phyloP scores from a whole-genome alignment of 805 yeast genomes.

The Metschnikowia colocasiae region DNA sequence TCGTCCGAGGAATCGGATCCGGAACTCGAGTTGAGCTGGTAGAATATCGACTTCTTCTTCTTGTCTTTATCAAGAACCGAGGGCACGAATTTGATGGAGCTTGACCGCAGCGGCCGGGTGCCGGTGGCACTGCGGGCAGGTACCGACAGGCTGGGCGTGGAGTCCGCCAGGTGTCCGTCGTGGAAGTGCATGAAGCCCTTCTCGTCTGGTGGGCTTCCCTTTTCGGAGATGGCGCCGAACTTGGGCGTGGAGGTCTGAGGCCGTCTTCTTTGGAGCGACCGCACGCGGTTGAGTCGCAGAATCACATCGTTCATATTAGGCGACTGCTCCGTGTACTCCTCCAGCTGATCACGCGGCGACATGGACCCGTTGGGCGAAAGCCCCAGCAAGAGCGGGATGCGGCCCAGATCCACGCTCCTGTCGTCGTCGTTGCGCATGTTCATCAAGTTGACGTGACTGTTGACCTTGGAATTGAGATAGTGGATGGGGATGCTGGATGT shows the following conservation, averaged over 20 bases:
- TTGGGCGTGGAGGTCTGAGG: constrained; percentile 17
- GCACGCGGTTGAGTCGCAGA: constrained; percentile 15
- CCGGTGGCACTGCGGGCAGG: neutral
- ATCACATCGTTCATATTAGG: constrained; percentile 19
- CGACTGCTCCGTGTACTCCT: constrained; percentile 9
- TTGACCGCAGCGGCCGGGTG: constrained; percentile 18
- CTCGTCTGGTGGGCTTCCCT: constrained; percentile 16
- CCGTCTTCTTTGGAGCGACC: constrained; percentile 19
- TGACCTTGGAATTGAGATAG: constrained; percentile 36
- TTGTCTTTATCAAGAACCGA: constrained; percentile 17
- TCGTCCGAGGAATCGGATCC: constrained; percentile 14
- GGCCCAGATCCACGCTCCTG: constrained; percentile 4
- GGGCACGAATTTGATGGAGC: constrained; percentile 32
- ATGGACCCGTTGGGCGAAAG: constrained; percentile 12
- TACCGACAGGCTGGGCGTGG: neutral
- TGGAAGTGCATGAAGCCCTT: constrained; percentile 21
- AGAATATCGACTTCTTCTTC: constrained; percentile 26
- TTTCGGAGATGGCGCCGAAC: constrained; percentile 17
- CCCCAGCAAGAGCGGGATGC: constrained; percentile 1
- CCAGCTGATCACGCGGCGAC: constrained; percentile 16
- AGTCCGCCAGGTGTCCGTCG: neutral
- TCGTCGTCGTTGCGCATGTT: constrained; percentile 8
- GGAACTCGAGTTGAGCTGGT: constrained; percentile 24
- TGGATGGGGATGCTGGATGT: constrained; percentile 39
- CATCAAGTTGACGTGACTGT: constrained; percentile 35